Conservation (phyloP, 192 early-diverging fungal species). For the Pilaira anomala region DNA sequence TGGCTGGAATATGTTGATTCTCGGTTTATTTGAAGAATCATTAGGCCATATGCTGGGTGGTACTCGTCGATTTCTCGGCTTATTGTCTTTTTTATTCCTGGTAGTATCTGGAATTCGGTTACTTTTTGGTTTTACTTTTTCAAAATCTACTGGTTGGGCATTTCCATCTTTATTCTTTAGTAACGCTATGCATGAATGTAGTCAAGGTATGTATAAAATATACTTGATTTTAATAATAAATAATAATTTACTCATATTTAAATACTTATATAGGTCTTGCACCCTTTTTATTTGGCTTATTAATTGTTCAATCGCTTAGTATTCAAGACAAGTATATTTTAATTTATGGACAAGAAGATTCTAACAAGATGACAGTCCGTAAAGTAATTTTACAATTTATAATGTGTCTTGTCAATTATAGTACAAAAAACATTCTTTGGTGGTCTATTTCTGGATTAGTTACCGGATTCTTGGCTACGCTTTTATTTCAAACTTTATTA, state of each 20-base stretch:
- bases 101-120: conserved; percentile 30
- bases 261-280: conserved; percentile 38
- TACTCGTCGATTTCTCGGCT: conserved; percentile 38
- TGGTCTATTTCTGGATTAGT: conserved; percentile 51
- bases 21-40: conserved; percentile 53
- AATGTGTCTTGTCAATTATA: conserved; percentile 48
- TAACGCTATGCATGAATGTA: conserved; percentile 53
- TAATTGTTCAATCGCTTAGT: conserved; percentile 46
- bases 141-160: conserved; percentile 48
- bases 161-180: conserved; percentile 52
- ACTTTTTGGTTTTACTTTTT: conserved; percentile 46
- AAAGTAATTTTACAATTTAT: conserved; percentile 43
- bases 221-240: no score
- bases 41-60: conserved; percentile 43
- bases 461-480: conserved; percentile 39
- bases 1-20: conserved; percentile 45
- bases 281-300: conserved; percentile 49
- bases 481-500: conserved; percentile 29
- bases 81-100: conserved; percentile 29
- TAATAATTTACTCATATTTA: neutral
- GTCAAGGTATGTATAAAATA: conserved; percentile 44
- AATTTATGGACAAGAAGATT: conserved; percentile 29
- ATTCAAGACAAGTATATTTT: conserved; percentile 43
- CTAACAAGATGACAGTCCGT: conserved; percentile 32
- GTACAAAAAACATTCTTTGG: conserved; percentile 51